Evolutionary conservation across 805 yeast genomes (phyloP).

Genomic region (Candida sakaeoensis): DNA sequence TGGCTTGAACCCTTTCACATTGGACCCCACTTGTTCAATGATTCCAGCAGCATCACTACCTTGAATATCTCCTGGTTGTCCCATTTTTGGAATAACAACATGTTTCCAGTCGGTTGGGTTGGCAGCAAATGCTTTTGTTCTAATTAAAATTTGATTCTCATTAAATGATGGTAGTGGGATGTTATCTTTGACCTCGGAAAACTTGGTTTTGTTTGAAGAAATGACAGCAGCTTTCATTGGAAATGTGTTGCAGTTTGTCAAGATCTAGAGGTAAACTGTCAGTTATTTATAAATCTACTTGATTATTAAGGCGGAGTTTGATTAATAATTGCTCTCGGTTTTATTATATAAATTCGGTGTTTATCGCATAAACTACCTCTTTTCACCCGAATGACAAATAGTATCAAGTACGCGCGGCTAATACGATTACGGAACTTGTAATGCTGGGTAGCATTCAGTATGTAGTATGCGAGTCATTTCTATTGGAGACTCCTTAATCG

Average conservation of each 20-base stretch:
- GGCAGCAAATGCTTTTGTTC: conserved; percentile 51
- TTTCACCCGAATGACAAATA: too few relatives aligned
- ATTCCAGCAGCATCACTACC: conserved; percentile 65
- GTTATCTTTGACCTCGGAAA: conserved; percentile 1
- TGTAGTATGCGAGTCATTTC: too few relatives aligned
- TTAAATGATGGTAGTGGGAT: background rate
- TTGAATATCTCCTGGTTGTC: conserved; percentile 42
- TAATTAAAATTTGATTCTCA: conserved; percentile 20
- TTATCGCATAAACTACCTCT: too few relatives aligned
- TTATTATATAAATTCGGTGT: too few relatives aligned
- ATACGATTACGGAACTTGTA: too few relatives aligned
- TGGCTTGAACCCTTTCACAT: conserved; percentile 29
- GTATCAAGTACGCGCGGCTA: too few relatives aligned
- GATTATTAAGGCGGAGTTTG: too few relatives aligned
- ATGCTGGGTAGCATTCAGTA: too few relatives aligned
- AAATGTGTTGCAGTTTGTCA: background rate
- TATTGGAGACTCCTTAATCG: too few relatives aligned
- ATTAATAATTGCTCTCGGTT: too few relatives aligned
- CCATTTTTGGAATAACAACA: conserved; percentile 29
- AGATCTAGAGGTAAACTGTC: too few relatives aligned
- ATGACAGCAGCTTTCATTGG: conserved; percentile 1
- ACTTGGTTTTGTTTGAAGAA: conserved; percentile 3
- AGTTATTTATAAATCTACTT: conserved; percentile 1
- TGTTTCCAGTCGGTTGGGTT: conserved; percentile 78
- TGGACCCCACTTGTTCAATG: conserved; percentile 50